phyloP scores from a whole-genome alignment of 371 early-diverging fungal species.

The Funneliformis caledonium region DNA sequence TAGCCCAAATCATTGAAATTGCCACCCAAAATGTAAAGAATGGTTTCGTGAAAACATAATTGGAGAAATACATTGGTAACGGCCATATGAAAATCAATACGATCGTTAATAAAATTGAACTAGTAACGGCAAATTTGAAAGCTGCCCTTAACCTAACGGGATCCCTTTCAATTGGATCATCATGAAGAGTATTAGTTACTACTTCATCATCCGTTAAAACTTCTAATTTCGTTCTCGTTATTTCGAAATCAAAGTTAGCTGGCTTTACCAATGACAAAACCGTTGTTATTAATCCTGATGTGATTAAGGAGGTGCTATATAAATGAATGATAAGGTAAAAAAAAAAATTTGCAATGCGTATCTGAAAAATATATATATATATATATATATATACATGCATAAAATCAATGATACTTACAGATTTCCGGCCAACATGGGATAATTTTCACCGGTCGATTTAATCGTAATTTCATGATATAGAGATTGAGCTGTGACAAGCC shows the following conservation, averaged over 20 bases:
- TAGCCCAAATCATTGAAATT: slow-evolving; percentile 66
- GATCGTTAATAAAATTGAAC: slow-evolving; percentile 56
- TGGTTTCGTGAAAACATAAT: slow-evolving; percentile 62
- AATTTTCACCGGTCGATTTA: slow-evolving; percentile 60
- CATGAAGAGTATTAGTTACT: slow-evolving; percentile 37
- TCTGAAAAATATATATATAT: too few relatives aligned
- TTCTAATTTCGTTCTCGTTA: slow-evolving; percentile 51
- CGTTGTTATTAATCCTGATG: slow-evolving; percentile 49
- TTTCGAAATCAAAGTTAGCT: slow-evolving; percentile 66
- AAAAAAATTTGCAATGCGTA: too few relatives aligned
- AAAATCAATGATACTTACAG: slow-evolving; percentile 40
- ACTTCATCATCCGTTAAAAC: slow-evolving; percentile 53
- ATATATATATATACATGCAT: too few relatives aligned
- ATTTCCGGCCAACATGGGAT: slow-evolving; percentile 77
- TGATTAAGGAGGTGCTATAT: slow-evolving; percentile 39
- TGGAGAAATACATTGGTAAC: slow-evolving; percentile 66
- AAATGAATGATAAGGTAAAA: too few relatives aligned
- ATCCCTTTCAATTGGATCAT: slow-evolving; percentile 43
- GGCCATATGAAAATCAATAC: slow-evolving; percentile 69
- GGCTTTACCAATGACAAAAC: slow-evolving; percentile 56
- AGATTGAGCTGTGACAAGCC: slow-evolving; percentile 62
- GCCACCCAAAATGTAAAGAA: slow-evolving; percentile 76
- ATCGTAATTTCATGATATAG: slow-evolving; percentile 62
- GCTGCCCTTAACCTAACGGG: slow-evolving; percentile 51
- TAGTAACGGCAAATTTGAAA: slow-evolving; percentile 50